Evolutionary conservation across 2,329 filamentous ascomycete genomes (phyloP), one percentile per base, ranked within the genome.

Genomic region (Colletotrichum incanum): DNA sequence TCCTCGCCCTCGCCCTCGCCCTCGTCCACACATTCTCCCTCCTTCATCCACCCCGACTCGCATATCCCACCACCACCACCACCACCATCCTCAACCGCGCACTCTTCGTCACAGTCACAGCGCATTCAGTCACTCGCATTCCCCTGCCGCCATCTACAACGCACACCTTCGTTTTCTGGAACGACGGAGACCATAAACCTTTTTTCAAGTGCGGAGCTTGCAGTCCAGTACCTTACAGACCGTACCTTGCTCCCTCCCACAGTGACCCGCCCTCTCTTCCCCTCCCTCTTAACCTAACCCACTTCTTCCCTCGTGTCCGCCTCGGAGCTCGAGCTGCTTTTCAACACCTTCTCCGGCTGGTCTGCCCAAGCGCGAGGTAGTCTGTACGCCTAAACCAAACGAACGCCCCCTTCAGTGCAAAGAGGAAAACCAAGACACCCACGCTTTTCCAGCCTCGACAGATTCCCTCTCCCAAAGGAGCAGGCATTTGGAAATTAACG

Each of bases 401-500:
- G 49, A 67, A 58, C 56, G 26, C 41, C 28, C 31, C 41, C 41
- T 28, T 39, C 37, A 55, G 16, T 52, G 45, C 31, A 39, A 52
- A 39, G 20, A 23, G 14, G 31, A 63, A 63, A n/a, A 18, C 59
- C 59, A 62, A 63, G 60, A 52, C 60, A 23, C 47, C 47, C 28
- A 37, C 65, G 55, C 49, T 31, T 56, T 60, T 41, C 39, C 65
- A 50, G 52, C 65, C 39, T 73, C 71, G 56, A 71, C 56, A 55
- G 49, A 65, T 66, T 55, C 60, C 50, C 52, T 63, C 59, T 45
- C 41, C 55, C 62, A 50, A 61, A 68, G 41, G 61, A 56, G 39
- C 74, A 74, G 71, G 71, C 65, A 65, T 71, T 66, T 73, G 74
- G 74, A 73, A 75, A 75, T 75, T 75, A 75, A 67, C 62, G 58